Percentiles rank a stretch among this genome's conserved stretches.
phyloP scores from a whole-genome alignment of 108 stramenopile species.

The Pseudonitzschia multiseries region DNA sequence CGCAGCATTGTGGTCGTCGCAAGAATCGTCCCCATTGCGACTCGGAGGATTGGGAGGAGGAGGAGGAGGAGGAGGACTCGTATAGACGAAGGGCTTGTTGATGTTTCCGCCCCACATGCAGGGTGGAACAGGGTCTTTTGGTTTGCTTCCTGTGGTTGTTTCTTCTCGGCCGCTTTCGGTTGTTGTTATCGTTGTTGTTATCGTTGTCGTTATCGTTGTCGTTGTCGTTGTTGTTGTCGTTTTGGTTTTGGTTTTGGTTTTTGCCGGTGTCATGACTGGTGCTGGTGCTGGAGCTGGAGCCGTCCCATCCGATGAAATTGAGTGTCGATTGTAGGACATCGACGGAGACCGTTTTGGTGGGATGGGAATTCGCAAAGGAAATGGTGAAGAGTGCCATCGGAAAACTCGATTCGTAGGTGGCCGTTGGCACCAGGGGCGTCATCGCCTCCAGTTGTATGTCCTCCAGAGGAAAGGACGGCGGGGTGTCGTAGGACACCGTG shows the following conservation, averaged over 20 bases:
- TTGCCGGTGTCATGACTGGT: too few species aligned
- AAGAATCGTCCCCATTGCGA: not conserved
- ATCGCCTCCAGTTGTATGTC: slow-evolving; percentile 11
- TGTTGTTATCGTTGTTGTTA: not conserved
- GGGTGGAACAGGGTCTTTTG: not conserved
- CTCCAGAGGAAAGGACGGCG: slow-evolving; percentile 9
- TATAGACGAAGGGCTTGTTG: slow-evolving; percentile 14
- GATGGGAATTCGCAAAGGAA: slow-evolving; percentile 2
- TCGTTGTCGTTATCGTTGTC: not conserved
- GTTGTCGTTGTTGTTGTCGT: too few species aligned
- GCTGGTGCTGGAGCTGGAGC: too few species aligned
- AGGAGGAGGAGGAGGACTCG: not conserved
- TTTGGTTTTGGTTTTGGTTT: too few species aligned
- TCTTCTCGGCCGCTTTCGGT: not conserved
- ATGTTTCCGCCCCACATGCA: slow-evolving; percentile 19
- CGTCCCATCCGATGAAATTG: slow-evolving; percentile 28
- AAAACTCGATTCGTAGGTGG: slow-evolving; percentile 7
- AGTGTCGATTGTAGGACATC: slow-evolving; percentile 17
- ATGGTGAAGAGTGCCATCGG: slow-evolving; percentile 18
- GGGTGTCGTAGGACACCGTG: slow-evolving; percentile 3
- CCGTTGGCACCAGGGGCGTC: slow-evolving; percentile 17
- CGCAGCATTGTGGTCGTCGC: not conserved
- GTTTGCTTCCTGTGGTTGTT: not conserved
- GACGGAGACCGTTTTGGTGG: not conserved
- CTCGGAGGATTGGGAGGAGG: not conserved